phyloP scores from a whole-genome alignment of 1,284 basidiomycete species.

The Cutaneotrichosporon cutaneum region DNA sequence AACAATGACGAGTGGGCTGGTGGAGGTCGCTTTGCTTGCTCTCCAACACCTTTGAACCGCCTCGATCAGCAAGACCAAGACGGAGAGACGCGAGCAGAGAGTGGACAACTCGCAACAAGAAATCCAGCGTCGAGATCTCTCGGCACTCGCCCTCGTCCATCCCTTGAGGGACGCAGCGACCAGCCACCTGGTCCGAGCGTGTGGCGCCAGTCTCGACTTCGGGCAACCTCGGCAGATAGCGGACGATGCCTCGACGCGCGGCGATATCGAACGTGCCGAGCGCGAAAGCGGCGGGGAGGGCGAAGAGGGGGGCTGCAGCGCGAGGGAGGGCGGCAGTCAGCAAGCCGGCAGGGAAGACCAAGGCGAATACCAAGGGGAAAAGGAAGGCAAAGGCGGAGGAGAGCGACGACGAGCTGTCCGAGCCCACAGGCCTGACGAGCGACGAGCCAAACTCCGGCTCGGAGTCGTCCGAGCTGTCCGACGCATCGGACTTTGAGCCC shows the following conservation, averaged over 20 bases:
- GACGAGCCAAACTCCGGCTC: constrained; percentile 15
- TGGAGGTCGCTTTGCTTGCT: not conserved
- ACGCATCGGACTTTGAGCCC: constrained; percentile 23
- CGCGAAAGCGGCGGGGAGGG: not conserved
- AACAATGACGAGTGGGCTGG: not conserved
- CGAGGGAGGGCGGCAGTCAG: not conserved
- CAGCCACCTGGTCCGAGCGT: constrained; percentile 6
- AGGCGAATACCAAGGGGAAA: not conserved
- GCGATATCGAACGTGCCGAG: not conserved
- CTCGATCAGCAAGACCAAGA: not conserved
- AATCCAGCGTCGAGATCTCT: not conserved
- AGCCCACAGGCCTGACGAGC: constrained; percentile 44
- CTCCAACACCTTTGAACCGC: not conserved
- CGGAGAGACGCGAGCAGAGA: not conserved
- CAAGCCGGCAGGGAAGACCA: not conserved
- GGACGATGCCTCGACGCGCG: constrained; percentile 3
- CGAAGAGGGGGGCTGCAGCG: not conserved
- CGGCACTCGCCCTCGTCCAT: not conserved
- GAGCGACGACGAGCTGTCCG: constrained; percentile 19
- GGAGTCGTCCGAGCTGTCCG: constrained; percentile 21
- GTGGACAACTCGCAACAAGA: not conserved
- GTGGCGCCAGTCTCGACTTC: not conserved
- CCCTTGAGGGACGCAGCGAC: not conserved
- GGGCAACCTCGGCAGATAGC: no score
- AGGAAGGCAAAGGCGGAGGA: not conserved